Evolutionary conservation across 768 basidiomycete genomes (phyloP), one percentile per base, ranked within the genome.

Genomic region (Atractiella rhizophila): DNA sequence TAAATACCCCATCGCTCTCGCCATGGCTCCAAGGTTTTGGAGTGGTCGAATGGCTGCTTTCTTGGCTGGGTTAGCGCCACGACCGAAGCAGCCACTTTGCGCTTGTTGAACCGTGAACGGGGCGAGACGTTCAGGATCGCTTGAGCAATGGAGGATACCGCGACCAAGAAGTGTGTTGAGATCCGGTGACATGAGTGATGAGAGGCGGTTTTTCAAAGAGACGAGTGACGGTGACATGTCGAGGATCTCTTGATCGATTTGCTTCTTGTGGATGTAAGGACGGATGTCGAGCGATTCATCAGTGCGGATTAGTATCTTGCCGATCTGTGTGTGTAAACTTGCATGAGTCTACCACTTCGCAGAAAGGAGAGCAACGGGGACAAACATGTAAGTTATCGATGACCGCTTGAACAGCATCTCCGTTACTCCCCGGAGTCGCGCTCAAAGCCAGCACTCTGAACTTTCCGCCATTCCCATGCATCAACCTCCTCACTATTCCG

Each of bases 361-460:
- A 3, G 5, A 12, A 12, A 9, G 25, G 12, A 26, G 8, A 10
- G 21, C 1, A 16, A 21, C 18, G 7, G 3, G 5, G 5, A 47
- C 49, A 23, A 27, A 53, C 51, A 53, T 96, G 91, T 10, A 98
- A 62, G 15, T 74, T 73, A 55, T 96, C 82, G n/a, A 96, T 70
- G 27, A 98, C 71, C 5, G 60, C 63, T 58, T 98, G 91, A 2
- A 96, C 74, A n/a, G 73, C 73, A 27, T 83, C 79, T 1, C 75
- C 71, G 32, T 68, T 76, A 47, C 73, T 63, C 31, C 85, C 88
- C 11, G 91, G 91, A 6, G 91, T 98, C 2, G 91, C 91, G 5
- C 83, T 96, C 18, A 98, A 66, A 2, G 91, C 91, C 18, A 98
- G 64, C 8, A 96, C 64, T 13, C 91, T 73, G 54, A 88, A 86